Percentiles rank a stretch among this genome's conserved stretches.
Conservation (phyloP, 2,329 filamentous ascomycete species). For the Pseudogymnoascus destructans region DNA sequence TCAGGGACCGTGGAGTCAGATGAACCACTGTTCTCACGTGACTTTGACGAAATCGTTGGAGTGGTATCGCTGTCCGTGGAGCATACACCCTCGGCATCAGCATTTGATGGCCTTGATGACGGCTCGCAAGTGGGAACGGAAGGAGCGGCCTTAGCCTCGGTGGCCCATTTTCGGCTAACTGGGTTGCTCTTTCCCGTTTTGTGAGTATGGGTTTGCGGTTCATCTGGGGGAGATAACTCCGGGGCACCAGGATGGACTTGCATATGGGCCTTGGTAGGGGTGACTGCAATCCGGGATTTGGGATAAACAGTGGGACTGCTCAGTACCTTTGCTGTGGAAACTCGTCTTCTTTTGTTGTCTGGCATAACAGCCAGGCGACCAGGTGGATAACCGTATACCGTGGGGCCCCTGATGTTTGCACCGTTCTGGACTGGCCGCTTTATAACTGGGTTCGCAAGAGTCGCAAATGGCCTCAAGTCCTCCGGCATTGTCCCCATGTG, state of each 20-base stretch:
- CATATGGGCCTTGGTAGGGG: not conserved
- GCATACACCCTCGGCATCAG: not conserved
- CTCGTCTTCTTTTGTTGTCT: not conserved
- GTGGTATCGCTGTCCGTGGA: not conserved
- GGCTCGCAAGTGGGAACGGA: not conserved
- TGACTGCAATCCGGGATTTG: not conserved
- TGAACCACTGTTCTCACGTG: not conserved
- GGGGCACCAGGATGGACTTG: not conserved
- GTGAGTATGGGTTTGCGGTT: not conserved
- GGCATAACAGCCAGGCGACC: not conserved
- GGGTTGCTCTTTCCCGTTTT: not conserved
- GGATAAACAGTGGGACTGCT: not conserved
- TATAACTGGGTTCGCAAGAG: not conserved
- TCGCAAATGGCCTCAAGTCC: not conserved
- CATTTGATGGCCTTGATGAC: not conserved
- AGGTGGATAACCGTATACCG: not conserved
- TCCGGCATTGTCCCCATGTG: not conserved
- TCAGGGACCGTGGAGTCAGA: not conserved
- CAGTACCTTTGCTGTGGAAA: not conserved
- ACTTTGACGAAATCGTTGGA: not conserved
- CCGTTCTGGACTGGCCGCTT: not conserved
- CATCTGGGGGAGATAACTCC: not conserved
- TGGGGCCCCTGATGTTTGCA: not conserved
- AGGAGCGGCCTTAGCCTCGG: not conserved
- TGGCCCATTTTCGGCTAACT: not conserved